These are phyloP conservation scores for Cladophialophora exuberans DNA, from an alignment of 2,329 filamentous ascomycete genomes.

Conservation along the genomic window DNA sequence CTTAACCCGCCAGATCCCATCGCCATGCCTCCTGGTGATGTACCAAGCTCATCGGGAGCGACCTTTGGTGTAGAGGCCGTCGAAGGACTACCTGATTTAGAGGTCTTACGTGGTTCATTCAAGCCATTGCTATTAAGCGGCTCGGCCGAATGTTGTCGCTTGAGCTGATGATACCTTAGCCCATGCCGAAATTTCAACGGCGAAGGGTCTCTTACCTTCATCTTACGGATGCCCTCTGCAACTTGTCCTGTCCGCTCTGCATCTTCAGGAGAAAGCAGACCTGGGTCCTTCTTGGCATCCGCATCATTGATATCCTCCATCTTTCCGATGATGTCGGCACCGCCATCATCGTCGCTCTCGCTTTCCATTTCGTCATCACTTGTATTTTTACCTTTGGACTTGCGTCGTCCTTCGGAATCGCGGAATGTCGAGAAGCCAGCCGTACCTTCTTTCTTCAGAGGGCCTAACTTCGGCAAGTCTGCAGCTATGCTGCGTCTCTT, in stretches of 20 bases:
- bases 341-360: slow-evolving; percentile 70
- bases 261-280: slow-evolving; percentile 62
- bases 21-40: slow-evolving; percentile 39
- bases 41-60: slow-evolving; percentile 38
- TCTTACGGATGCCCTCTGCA: slow-evolving; percentile 66
- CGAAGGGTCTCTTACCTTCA: slow-evolving; percentile 56
- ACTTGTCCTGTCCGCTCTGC: slow-evolving; percentile 63
- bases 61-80: slow-evolving; percentile 43
- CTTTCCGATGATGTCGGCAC: slow-evolving; percentile 66
- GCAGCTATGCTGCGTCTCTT: slow-evolving; percentile 82
- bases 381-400: slow-evolving; percentile 55
- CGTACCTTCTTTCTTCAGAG: slow-evolving; percentile 82
- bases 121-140: slow-evolving; percentile 45
- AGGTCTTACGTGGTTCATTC: slow-evolving; percentile 44
- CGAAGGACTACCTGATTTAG: slow-evolving; percentile 44
- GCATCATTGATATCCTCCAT: slow-evolving; percentile 64
- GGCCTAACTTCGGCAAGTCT: slow-evolving; percentile 82
- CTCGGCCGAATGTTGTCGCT: slow-evolving; percentile 68
- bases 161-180: slow-evolving; percentile 54
- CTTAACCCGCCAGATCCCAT: slow-evolving; percentile 24
- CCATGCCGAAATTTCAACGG: slow-evolving; percentile 32
- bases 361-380: slow-evolving; percentile 72
- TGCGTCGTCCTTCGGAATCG: slow-evolving; percentile 62
- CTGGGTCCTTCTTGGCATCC: slow-evolving; percentile 53
- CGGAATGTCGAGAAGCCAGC: slow-evolving; percentile 90